Evolutionary conservation across 352 stramenopile genomes (phyloP).

Genomic region (Pythium vanterpoolii): DNA sequence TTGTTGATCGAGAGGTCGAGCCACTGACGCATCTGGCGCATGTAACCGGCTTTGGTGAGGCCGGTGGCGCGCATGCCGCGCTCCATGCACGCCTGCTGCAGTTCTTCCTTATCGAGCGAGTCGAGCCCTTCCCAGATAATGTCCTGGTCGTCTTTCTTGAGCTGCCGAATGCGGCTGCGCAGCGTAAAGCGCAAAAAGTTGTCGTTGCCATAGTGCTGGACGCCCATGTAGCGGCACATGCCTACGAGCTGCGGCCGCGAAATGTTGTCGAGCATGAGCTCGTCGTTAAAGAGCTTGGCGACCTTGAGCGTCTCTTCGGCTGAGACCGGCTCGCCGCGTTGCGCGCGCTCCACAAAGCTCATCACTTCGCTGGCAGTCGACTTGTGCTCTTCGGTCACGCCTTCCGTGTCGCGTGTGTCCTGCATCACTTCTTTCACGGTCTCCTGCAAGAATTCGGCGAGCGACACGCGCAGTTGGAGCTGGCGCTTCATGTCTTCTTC

Average conservation of each 20-base stretch:
- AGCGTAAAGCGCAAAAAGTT: conserved; percentile 95
- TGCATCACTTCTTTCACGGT: conserved; percentile 91
- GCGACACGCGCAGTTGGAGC: conserved; percentile 93
- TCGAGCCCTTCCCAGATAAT: conserved; percentile 99
- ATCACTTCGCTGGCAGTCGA: conserved; percentile 80
- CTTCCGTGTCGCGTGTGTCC: conserved; percentile 75
- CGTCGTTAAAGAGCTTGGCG: conserved; percentile 94
- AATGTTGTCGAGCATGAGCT: conserved; percentile 98
- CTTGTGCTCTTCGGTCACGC: conserved; percentile 73
- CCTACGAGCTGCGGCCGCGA: conserved; percentile 95
- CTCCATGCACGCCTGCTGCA: conserved; percentile 96
- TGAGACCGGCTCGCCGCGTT: conserved; percentile 70
- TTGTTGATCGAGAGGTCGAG: conserved; percentile 98
- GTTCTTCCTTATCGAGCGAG: conserved; percentile 97
- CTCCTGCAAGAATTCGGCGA: conserved; percentile 97
- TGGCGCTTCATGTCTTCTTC: conserved; percentile 99
- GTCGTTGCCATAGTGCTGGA: conserved; percentile 96
- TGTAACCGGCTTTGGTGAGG: conserved; percentile 95
- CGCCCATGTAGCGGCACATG: conserved; percentile 97
- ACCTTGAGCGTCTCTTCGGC: conserved; percentile 88
- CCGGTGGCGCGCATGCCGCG: conserved; percentile 96
- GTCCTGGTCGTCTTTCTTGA: conserved; percentile 98
- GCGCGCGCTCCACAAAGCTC: conserved; percentile 80
- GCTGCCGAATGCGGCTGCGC: conserved; percentile 88
- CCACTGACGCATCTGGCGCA: conserved; percentile 96